Base-by-base conservation (phyloP, 305 asterid species). In the Lippia alba region DNA sequence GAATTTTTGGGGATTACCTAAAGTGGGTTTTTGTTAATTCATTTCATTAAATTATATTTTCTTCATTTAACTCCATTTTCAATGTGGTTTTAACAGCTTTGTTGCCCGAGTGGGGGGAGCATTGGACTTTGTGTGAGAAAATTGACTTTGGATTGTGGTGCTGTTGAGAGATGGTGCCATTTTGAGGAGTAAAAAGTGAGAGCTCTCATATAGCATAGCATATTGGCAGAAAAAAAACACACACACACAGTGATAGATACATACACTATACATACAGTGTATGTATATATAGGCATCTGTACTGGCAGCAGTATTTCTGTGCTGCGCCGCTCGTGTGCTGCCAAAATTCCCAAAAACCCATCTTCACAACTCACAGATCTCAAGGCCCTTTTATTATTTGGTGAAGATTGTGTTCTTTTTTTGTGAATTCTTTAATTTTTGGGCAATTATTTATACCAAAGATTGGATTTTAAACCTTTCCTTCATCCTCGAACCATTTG, bases 241-340 rank as follows among this genome's bases (percentile, higher is more conserved):
- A 44, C 12, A 7, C 14, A 44, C 0, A 44, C 12, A 44, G 12
- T 61, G 48, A 45, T 14, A 60, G 0, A 24, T 40, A 46, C 56
- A 41, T 56, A 63, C 14, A 53, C 18, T 34, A 48, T 40, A 67
- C 6, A 61, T 6, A 33, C 2, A 16, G 7, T 12, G n/a, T 56
- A 36, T 12, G 19, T 56, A 36, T 18, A 60, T 66, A 64, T 70
- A 66, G 80, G 74, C 81, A 72, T 71, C 75, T 76, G 39, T 61
- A 74, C 75, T 44, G 82, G 64, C 74, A 61, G 71, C 84, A 67
- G 78, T 69, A 71, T 69, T 74, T 74, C 79, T 81, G 83, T 19
- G 64, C 76, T 66, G 77, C 83, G 90, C 91, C 87, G 88, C 83
- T 78, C 82, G 77, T 85, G 89, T 82, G 78, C 78, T 64, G 83